phyloP scores from a whole-genome alignment of 2,329 filamentous ascomycete species.

The Juglanconis juglandina region DNA sequence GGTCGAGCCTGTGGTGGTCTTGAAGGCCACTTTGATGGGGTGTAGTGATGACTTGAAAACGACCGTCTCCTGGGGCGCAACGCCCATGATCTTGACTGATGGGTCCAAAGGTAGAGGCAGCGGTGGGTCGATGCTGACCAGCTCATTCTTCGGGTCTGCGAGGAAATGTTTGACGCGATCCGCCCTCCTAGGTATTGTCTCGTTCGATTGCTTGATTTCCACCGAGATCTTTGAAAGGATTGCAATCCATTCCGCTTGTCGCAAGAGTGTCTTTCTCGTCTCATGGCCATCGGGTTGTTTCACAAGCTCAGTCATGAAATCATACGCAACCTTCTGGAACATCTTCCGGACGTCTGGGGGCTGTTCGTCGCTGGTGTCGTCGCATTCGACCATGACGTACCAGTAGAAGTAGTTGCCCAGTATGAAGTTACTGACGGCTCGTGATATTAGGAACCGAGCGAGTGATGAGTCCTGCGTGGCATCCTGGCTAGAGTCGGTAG shows the following conservation, averaged over 20 bases:
- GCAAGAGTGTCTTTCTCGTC: slow-evolving; percentile 70
- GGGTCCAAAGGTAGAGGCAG: slow-evolving; percentile 87
- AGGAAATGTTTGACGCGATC: slow-evolving; percentile 82
- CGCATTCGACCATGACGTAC: slow-evolving; percentile 98
- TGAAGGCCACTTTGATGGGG: slow-evolving; percentile 88
- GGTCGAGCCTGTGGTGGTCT: slow-evolving; percentile 68
- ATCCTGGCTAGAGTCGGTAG: slow-evolving; percentile 59
- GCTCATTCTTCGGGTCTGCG: slow-evolving; percentile 84
- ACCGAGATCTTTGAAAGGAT: slow-evolving; percentile 84
- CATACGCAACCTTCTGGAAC: slow-evolving; percentile 89
- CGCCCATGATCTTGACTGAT: slow-evolving; percentile 71
- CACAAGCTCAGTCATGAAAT: slow-evolving; percentile 89
- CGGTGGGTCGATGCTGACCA: slow-evolving; percentile 78
- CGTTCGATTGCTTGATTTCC: slow-evolving; percentile 78
- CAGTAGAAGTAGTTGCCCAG: slow-evolving; percentile 95
- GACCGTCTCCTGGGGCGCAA: slow-evolving; percentile 77
- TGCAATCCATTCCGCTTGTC: slow-evolving; percentile 86
- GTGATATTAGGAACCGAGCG: slow-evolving; percentile 81
- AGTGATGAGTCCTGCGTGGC: slow-evolving; percentile 74
- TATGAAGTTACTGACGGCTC: slow-evolving; percentile 83
- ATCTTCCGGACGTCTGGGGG: slow-evolving; percentile 73
- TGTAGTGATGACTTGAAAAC: slow-evolving; percentile 96
- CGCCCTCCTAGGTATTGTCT: slow-evolving; percentile 74
- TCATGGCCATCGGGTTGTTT: slow-evolving; percentile 67
- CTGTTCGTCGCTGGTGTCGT: slow-evolving; percentile 76